phyloP scores from a whole-genome alignment of 2,329 filamentous ascomycete species.

The Tolypocladium nubicola region DNA sequence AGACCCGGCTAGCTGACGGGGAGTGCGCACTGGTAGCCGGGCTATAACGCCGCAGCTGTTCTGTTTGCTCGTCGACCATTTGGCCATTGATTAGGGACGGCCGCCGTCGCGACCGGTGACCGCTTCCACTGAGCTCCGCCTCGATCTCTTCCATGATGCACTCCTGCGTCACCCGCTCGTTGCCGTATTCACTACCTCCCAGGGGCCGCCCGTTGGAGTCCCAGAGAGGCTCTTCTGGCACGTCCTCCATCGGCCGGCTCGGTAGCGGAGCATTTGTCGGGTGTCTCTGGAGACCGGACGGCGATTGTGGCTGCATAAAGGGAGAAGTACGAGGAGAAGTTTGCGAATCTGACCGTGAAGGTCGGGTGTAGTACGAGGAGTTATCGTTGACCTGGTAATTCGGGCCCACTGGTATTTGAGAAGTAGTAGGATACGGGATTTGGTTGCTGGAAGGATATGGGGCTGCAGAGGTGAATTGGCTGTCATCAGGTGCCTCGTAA shows the following conservation, averaged over 20 bases:
- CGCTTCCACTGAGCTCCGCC: conserved; percentile 34
- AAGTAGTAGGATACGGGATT: conserved; percentile 39
- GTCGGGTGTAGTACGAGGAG: conserved; percentile 31
- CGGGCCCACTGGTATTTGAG: conserved; percentile 42
- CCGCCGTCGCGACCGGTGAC: conserved; percentile 20
- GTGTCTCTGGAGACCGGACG: conserved; percentile 40
- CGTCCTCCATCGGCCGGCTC: conserved; percentile 37
- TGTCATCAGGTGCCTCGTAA: conserved; percentile 6
- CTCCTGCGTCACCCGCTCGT: conserved; percentile 35
- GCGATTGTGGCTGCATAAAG: conserved; percentile 27
- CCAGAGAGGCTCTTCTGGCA: conserved; percentile 30
- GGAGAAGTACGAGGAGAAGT: conserved; percentile 37
- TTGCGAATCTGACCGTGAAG: conserved; percentile 38
- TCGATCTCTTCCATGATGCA: conserved; percentile 49
- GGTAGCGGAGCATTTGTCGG: conserved; percentile 51
- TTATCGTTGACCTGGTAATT: conserved; percentile 37
- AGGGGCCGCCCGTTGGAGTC: conserved; percentile 21
- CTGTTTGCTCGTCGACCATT: conserved; percentile 34
- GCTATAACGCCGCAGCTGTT: conserved; percentile 37
- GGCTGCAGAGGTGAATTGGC: conserved; percentile 12
- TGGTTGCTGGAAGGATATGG: conserved; percentile 24
- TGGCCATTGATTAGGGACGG: conserved; percentile 34
- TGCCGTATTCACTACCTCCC: conserved; percentile 13
- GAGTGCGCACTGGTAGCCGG: conserved; percentile 35
- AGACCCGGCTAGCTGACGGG: conserved; percentile 9